Conservation (phyloP, 2,329 filamentous ascomycete genomes). For the Xylariaceae sp. region DNA sequence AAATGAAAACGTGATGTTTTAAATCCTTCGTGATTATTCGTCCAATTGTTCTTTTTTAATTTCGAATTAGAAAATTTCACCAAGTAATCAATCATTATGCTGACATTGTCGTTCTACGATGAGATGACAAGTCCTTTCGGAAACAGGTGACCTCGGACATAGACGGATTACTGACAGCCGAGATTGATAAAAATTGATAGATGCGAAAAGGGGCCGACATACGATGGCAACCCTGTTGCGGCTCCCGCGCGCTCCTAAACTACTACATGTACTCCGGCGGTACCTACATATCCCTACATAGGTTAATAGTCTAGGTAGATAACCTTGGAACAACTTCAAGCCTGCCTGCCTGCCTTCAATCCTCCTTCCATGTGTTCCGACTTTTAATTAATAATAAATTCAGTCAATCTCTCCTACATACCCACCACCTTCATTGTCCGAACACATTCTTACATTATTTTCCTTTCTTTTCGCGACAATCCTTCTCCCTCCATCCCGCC, state of each 20-base stretch:
- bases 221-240: constrained; percentile 22
- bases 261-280: neutral
- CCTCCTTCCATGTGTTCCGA: neutral
- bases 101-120: constrained; percentile 14
- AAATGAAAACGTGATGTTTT: no score
- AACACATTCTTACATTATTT: constrained; percentile 17
- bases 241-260: constrained; percentile 6
- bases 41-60: no score
- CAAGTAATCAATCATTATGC: no score
- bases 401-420: constrained; percentile 1
- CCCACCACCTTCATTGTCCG: constrained; percentile 6
- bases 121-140: constrained; percentile 2
- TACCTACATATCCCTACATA: neutral
- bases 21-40: no score
- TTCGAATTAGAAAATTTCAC: no score
- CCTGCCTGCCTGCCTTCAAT: neutral
- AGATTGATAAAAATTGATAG: constrained; percentile 22
- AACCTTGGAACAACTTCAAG: neutral
- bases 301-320: neutral
- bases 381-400: neutral
- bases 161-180: constrained; percentile 10
- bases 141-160: constrained; percentile 30
- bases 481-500: constrained; percentile 8
- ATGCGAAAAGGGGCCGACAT: constrained; percentile 20
- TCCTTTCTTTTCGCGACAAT: constrained; percentile 19